Conservation (phyloP, 352 stramenopile genomes). For the Globisporangium nodosum region DNA sequence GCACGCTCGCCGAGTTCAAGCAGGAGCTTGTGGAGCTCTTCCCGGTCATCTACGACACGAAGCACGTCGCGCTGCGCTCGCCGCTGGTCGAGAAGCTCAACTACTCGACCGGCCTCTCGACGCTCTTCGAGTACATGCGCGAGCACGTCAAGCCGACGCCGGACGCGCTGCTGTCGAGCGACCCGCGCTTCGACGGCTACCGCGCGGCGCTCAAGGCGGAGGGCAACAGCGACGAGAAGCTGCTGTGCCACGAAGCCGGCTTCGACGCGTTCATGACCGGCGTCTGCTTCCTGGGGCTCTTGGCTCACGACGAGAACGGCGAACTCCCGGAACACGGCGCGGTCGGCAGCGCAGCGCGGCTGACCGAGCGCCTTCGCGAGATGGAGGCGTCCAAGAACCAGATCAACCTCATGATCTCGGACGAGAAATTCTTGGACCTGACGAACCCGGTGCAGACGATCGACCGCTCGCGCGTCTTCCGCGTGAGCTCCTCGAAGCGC, state of each 20-base stretch:
- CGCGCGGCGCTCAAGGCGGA: slow-evolving; percentile 48
- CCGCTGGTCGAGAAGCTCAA: slow-evolving; percentile 39
- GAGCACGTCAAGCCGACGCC: slow-evolving; percentile 51
- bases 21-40: slow-evolving; percentile 60
- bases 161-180: slow-evolving; percentile 44
- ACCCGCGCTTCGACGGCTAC: slow-evolving; percentile 59
- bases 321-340: slow-evolving; percentile 23
- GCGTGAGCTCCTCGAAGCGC: slow-evolving; percentile 56
- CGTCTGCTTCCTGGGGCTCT: slow-evolving; percentile 67
- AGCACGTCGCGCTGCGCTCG: slow-evolving; percentile 58
- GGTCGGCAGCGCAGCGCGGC: slow-evolving; percentile 22
- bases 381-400: slow-evolving; percentile 61
- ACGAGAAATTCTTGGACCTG: slow-evolving; percentile 56
- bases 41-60: slow-evolving; percentile 77
- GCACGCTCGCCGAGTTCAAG: slow-evolving; percentile 69
- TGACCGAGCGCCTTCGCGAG: slow-evolving; percentile 36
- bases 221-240: slow-evolving; percentile 36
- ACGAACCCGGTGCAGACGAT: slow-evolving; percentile 48
- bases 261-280: slow-evolving; percentile 86
- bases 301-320: slow-evolving; percentile 51
- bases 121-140: slow-evolving; percentile 77
- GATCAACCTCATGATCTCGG: slow-evolving; percentile 79
- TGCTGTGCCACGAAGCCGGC: slow-evolving; percentile 77
- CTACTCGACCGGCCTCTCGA: slow-evolving; percentile 49
- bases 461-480: slow-evolving; percentile 58